A percentile compares a stretch with the other conserved stretches of the same genome.
Conservation (phyloP, 257 asterid genomes). For the Plantago elongata region DNA sequence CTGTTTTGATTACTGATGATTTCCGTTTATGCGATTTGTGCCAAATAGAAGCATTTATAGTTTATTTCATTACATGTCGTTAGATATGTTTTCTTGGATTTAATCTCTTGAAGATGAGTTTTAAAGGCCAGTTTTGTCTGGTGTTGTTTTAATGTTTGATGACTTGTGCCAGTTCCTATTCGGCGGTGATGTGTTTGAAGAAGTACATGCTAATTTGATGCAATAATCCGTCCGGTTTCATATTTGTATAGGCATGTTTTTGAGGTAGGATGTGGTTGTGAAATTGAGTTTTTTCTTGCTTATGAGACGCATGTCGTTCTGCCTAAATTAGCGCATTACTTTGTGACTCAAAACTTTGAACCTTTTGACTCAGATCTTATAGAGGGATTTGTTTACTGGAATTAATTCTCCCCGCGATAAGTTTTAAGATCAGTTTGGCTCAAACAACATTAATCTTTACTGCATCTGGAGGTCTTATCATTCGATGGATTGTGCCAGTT, state of each 20-base stretch:
- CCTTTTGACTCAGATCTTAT: background rate
- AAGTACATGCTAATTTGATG: background rate
- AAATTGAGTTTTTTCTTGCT: background rate
- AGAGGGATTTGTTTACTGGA: no score
- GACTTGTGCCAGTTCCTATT: no score
- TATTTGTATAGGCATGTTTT: background rate
- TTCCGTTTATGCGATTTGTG: no score
- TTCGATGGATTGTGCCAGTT: constrained; percentile 1
- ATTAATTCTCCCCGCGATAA: background rate
- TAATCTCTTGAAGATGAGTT: no score
- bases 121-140: no score
- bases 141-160: no score
- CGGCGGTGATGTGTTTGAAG: background rate
- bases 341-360: background rate
- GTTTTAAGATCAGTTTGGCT: background rate
- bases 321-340: background rate
- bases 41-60: no score
- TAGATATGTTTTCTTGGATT: no score
- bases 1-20: no score
- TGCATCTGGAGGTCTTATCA: background rate
- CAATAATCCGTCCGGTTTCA: background rate
- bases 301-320: background rate
- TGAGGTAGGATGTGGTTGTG: background rate
- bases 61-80: no score
- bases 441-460: background rate